Percentiles rank a stretch among this genome's conserved stretches.
Conservation (phyloP, 441 rosid species). For the Sinapis alba region DNA sequence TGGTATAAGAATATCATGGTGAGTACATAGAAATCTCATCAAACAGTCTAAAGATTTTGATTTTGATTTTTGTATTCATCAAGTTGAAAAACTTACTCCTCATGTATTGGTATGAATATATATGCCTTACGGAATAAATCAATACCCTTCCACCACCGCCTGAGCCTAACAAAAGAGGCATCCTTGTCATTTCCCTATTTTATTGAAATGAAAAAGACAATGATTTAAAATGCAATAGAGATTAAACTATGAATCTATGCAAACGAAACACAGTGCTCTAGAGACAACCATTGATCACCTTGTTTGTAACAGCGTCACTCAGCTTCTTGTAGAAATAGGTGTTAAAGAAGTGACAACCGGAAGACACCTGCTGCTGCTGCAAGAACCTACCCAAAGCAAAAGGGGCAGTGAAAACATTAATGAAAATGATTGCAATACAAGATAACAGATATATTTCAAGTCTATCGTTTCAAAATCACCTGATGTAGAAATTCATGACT, state of each 20-base stretch:
- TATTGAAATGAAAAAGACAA: conserved; percentile 13
- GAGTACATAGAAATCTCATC: background rate
- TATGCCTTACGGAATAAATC: conserved; percentile 89
- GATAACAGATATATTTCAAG: background rate
- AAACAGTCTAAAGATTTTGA: background rate
- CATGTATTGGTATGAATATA: conserved; percentile 86
- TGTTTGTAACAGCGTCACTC: conserved; percentile 65
- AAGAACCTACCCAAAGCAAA: conserved; percentile 58
- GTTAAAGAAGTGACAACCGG: conserved; percentile 79
- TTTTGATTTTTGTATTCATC: background rate
- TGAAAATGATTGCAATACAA: background rate
- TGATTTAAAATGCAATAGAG: conserved; percentile 11
- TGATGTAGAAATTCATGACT: conserved; percentile 84
- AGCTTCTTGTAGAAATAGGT: conserved; percentile 95
- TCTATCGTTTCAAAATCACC: conserved; percentile 40
- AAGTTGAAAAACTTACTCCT: conserved; percentile 59
- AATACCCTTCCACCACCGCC: conserved; percentile 99
- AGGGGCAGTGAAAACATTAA: background rate
- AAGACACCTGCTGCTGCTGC: conserved; percentile 59
- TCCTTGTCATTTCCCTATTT: conserved; percentile 51
- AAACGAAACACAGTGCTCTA: background rate
- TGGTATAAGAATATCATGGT: conserved; percentile 23
- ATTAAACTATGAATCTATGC: conserved; percentile 4
- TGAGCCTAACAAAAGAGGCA: conserved; percentile 69
- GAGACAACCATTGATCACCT: conserved; percentile 49